Base-by-base conservation (phyloP, 192 early-diverging fungal genomes). In the Radiomyces spectabilis region DNA sequence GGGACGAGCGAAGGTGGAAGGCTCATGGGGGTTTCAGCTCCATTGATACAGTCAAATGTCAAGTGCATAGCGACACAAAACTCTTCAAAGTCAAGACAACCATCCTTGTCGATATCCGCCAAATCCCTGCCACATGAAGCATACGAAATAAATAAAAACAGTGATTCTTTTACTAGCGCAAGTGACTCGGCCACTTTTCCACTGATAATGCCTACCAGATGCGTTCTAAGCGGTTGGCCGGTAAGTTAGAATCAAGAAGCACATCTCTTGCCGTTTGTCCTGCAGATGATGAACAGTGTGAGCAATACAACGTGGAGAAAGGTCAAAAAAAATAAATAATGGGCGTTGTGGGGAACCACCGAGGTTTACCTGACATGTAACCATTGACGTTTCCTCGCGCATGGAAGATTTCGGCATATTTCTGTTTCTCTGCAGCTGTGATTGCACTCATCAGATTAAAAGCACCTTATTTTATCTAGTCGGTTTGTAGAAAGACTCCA, bases 21-120 rank as follows among this genome's bases (percentile, higher is more conserved):
- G 10, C 65, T 57, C 9, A 63, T 53, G 4, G 88, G 88, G 13
- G 83, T 62, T 18, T 76, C 68, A 24, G 64, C 7, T 19, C 73
- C 70, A 53, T 78, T 73, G 39, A 87, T 76, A n/a, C 83, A 59
- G 16, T 76, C 80, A 51, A 86, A 88, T 3, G 85, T 78, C n/a
- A 91, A 71, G 62, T 82, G 85, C 59, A 86, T 77, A 15, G 88
- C 86, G 47, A 91, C 66, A 58, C 84, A 81, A 61, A 88, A 91
- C 67, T 91, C 88, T 55, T 91, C 88, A 63, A 88, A 81, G 63
- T 91, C 88, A 47, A 91, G 76, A 25, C 77, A 74, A 3, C 88
- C 86, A 62, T 91, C 88, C 46, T 82, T 82, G 68, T 91, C 88
- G 45, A 91, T 91, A 49, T 91, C 88, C 18, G 85, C 79, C 27